phyloP scores from a whole-genome alignment of 345 rosid species.

The Crucihimalaya himalaica region DNA sequence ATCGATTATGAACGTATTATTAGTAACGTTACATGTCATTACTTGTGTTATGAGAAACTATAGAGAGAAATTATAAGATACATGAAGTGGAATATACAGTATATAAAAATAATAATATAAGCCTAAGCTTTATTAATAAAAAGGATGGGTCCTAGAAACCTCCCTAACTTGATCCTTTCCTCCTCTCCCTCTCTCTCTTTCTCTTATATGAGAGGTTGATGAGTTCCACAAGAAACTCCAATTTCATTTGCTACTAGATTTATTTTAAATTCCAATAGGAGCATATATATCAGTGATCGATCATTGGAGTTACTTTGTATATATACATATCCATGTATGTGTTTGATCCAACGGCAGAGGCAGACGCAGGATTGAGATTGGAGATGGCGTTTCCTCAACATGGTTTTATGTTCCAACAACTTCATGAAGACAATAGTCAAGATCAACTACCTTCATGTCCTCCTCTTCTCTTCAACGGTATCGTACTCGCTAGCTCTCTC shows the following conservation, averaged over 20 bases:
- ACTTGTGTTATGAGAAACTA: neutral
- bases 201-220: slow-evolving; percentile 36
- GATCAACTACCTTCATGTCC: slow-evolving; percentile 61
- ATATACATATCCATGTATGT: slow-evolving; percentile 20
- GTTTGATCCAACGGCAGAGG: slow-evolving; percentile 31
- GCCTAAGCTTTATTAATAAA: neutral
- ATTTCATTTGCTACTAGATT: neutral
- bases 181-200: slow-evolving; percentile 1
- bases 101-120: slow-evolving; percentile 3
- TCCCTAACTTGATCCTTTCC: slow-evolving; percentile 31
- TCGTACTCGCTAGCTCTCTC: slow-evolving; percentile 32
- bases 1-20: slow-evolving; percentile 1
- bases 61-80: neutral
- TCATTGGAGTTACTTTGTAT: neutral
- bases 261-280: slow-evolving; percentile 1
- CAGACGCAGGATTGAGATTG: slow-evolving; percentile 26
- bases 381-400: slow-evolving; percentile 74
- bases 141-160: slow-evolving; percentile 41
- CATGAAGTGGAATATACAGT: neutral
- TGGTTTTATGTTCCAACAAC: slow-evolving; percentile 64
- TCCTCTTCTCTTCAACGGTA: slow-evolving; percentile 55
- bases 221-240: slow-evolving; percentile 42
- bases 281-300: neutral
- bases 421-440: slow-evolving; percentile 51
- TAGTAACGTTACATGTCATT: neutral